A percentile compares a stretch with the other conserved stretches of the same genome.
Conservation (phyloP, 345 rosid genomes). For the Tarenaya hassleriana region DNA sequence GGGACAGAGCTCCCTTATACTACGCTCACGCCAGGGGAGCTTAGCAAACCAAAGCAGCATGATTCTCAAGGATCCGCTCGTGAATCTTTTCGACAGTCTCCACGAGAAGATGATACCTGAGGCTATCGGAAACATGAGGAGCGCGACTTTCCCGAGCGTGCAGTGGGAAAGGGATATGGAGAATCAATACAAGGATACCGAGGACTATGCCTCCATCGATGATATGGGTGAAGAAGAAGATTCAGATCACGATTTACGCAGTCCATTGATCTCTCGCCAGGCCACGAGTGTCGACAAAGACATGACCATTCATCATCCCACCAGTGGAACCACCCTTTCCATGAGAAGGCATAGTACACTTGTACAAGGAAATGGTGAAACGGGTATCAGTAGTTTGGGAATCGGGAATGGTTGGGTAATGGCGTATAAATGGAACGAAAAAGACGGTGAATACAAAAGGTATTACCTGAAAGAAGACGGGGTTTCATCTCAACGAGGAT, state of each 20-base stretch:
- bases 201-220: slow-evolving; percentile 46
- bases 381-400: slow-evolving; percentile 58
- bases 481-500: slow-evolving; percentile 66
- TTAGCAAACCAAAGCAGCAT: slow-evolving; percentile 53
- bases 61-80: slow-evolving; percentile 86
- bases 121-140: slow-evolving; percentile 66
- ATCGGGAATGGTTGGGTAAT: slow-evolving; percentile 98
- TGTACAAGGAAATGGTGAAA: slow-evolving; percentile 53
- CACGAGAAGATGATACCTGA: slow-evolving; percentile 88
- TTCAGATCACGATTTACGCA: slow-evolving; percentile 73
- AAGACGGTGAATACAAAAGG: slow-evolving; percentile 71
- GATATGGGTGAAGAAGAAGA: slow-evolving; percentile 47
- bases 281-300: slow-evolving; percentile 79
- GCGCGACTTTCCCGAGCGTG: slow-evolving; percentile 70
- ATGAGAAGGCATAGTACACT: slow-evolving; percentile 71
- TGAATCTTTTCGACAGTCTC: slow-evolving; percentile 76
- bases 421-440: slow-evolving; percentile 80
- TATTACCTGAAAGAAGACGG: slow-evolving; percentile 80
- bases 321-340: slow-evolving; percentile 55
- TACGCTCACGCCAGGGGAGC: slow-evolving; percentile 85
- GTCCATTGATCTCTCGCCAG: slow-evolving; percentile 90
- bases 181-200: slow-evolving; percentile 68
- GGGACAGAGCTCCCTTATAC: slow-evolving; percentile 60
- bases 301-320: slow-evolving; percentile 45
- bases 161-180: slow-evolving; percentile 68